Conservation (phyloP, 257 asterid genomes). For the Nicotiana undulata region DNA sequence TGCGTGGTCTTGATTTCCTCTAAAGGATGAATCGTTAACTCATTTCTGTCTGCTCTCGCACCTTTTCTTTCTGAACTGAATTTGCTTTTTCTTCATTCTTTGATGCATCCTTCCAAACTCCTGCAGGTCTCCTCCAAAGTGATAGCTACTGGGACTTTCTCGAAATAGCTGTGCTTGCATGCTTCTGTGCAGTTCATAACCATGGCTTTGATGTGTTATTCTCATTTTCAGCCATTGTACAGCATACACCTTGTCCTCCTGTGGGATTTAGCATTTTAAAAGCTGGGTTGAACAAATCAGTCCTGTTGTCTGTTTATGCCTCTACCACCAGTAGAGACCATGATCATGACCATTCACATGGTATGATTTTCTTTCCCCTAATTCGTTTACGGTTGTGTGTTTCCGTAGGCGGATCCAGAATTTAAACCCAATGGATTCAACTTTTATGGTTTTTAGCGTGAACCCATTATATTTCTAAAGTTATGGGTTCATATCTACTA, state of each 20-base stretch:
- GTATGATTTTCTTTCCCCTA: slow-evolving; percentile 36
- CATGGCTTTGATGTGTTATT: slow-evolving; percentile 88
- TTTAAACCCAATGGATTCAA: too few species aligned
- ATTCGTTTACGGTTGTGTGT: slow-evolving; percentile 1
- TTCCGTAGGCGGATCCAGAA: too few species aligned
- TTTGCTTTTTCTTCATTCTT: background rate
- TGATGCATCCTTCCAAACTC: slow-evolving; percentile 14
- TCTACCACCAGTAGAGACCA: slow-evolving; percentile 61
- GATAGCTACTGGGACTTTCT: slow-evolving; percentile 77
- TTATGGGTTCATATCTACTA: too few species aligned
- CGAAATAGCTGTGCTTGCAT: slow-evolving; percentile 82
- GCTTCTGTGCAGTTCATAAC: slow-evolving; percentile 91
- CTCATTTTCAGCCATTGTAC: slow-evolving; percentile 88
- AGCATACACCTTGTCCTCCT: slow-evolving; percentile 79
- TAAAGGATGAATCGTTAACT: slow-evolving; percentile 11
- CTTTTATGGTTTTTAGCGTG: too few species aligned
- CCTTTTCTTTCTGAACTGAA: background rate
- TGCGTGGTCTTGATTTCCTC: slow-evolving; percentile 13
- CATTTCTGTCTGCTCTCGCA: slow-evolving; percentile 6
- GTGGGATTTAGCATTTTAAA: slow-evolving; percentile 92
- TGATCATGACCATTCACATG: slow-evolving; percentile 58
- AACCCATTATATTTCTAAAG: too few species aligned
- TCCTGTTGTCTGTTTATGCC: slow-evolving; percentile 91
- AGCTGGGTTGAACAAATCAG: slow-evolving; percentile 98
- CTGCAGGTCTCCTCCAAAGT: slow-evolving; percentile 74